Evolutionary conservation across 495 filamentous ascomycete species (phyloP), one percentile per base, ranked within the genome.

Genomic region (Hypomontagnella monticulosa): DNA sequence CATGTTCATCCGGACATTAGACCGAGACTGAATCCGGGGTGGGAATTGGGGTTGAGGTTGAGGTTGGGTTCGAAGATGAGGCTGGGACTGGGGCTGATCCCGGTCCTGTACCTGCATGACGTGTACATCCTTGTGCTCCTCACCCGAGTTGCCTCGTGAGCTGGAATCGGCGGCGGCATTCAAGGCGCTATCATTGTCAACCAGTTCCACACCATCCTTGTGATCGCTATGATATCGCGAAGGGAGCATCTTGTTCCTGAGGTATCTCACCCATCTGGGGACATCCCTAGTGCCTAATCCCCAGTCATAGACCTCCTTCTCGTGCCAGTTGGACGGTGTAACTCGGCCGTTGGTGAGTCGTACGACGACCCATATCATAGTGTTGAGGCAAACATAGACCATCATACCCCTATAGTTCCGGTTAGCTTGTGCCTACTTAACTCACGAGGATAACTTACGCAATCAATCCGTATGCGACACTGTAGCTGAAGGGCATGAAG

Each of bases 401-500:
- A 93, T 83, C 54, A 93, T 86, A 23, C 91, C 91, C 3, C 81
- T 83, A 51, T n/a, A 15, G 7, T 43, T 36, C 14, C 9, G 2
- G 63, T 75, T 68, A 76, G 66, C 23, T 23, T 20, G 6, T 38
- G 11, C 6, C 40, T 18, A 14, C 23, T 12, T 3, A 4, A 33
- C 14, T 7, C n/a, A 16, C 3, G 47, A 14, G 27, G 19, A 41
- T 9, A 23, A 78, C 81, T 70, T 66, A 83, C 81, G 89, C 90
- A 56, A 93, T 91, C 27, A 93, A 80, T 3, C 90, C 91, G 60
- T 93, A 93, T 3, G 90, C 90, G 56, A 92, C 89, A 48, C 87
- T 90, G 75, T 91, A 92, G 42, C 87, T 92, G 76, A 93, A 91
- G 0, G 91, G 91, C 84, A 95, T 93, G 65, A 91, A 82, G 37